These are phyloP conservation scores for Hymenoscyphus scutula DNA, from an alignment of 2,329 filamentous ascomycete species.

Conservation along the genomic window DNA sequence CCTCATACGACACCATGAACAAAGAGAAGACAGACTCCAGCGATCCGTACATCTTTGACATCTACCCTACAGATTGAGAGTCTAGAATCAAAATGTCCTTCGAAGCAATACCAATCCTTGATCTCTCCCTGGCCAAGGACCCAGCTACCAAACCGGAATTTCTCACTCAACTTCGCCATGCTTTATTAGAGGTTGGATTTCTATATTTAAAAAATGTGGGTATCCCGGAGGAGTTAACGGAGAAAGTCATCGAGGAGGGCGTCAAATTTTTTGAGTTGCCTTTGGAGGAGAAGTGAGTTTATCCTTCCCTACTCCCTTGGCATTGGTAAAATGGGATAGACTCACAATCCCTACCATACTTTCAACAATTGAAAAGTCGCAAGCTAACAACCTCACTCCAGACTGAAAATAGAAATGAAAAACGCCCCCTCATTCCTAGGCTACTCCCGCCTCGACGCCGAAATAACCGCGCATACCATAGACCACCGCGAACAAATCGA, in stretches of 20 bases:
- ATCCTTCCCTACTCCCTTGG: background rate
- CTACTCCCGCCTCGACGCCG: slow-evolving; percentile 63
- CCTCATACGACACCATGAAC: background rate
- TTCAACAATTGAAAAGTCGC: background rate
- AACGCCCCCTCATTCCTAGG: slow-evolving; percentile 70
- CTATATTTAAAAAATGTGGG: slow-evolving; percentile 80
- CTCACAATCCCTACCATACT: background rate
- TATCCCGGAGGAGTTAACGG: slow-evolving; percentile 63
- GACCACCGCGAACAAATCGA: slow-evolving; percentile 89
- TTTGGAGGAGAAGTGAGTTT: slow-evolving; percentile 65
- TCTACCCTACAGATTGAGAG: background rate
- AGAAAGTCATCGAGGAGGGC: slow-evolving; percentile 65
- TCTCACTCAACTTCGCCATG: slow-evolving; percentile 67
- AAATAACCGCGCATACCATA: slow-evolving; percentile 69
- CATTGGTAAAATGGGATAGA: background rate
- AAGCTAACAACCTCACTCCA: slow-evolving; percentile 30
- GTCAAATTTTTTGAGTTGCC: slow-evolving; percentile 76
- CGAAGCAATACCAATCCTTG: slow-evolving; percentile 72
- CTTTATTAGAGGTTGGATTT: slow-evolving; percentile 84
- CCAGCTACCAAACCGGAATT: slow-evolving; percentile 69
- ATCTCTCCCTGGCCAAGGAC: slow-evolving; percentile 64
- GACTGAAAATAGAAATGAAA: slow-evolving; percentile 69
- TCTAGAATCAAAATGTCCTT: slow-evolving; percentile 48
- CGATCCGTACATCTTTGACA: background rate
- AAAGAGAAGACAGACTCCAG: background rate